Evolutionary conservation across 2,329 filamentous ascomycete genomes (phyloP), one percentile per base, ranked within the genome.

Genomic region (Fusarium staphyleae): DNA sequence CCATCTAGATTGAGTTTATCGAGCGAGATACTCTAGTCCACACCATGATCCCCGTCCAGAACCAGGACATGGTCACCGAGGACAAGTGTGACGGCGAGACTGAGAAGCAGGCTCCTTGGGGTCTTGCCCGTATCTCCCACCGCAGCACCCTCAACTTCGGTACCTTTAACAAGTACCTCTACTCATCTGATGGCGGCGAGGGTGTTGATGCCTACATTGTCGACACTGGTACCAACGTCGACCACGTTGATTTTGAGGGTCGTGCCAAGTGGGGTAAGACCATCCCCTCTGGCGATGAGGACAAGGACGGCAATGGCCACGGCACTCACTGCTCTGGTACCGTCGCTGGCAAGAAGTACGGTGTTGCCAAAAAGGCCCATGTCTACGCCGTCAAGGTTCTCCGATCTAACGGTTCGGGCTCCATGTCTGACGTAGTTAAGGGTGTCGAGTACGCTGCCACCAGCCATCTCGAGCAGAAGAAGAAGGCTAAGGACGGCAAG

Each of bases 251-350:
- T 79, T 99, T 99, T 63, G 93, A 96, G 78, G 95, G 91, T 59
- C 93, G 95, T 75, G 95, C 96, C 67, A 81, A 85, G 70, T 99
- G 95, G 95, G 95, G 95, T 74, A 95, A 96, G 86, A 99, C 95
- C 66, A 93, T 99, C 68, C 96, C 96, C 57, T 66, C 75, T 40
- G 87, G 87, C 57, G 93, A 99, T 72, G 87, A 83, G 43, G 95
- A 99, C 72, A 82, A 85, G 67, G 95, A 99, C 78, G 95, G 95
- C 75, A 99, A 99, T 70, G 95, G 95, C 59, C 95, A 99, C 82
- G 95, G 95, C 70, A 99, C 95, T 70, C 95, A 99, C 84, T 99
- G 95, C 87, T 98, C 95, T 62, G 95, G 95, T 69, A 99, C 96
- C 60, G 88, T 99, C 70, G 95, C 90, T 64, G 95, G 96, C 74